Conservation (phyloP, 2,329 filamentous ascomycete species). For the Aspergillus tanneri region DNA sequence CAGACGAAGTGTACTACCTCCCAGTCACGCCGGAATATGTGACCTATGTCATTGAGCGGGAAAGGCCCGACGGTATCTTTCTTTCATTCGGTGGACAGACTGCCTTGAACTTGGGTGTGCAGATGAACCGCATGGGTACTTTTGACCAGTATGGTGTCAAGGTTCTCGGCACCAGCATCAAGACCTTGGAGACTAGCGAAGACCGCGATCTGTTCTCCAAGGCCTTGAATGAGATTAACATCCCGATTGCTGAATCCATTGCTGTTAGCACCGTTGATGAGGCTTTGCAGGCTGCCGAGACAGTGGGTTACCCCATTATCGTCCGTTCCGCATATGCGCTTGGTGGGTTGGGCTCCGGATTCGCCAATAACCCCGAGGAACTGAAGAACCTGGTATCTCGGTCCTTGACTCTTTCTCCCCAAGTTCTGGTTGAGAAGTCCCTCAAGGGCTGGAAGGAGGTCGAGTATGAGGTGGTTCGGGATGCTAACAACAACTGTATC, state of each 20-base stretch:
- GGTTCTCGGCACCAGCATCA: slow-evolving; percentile 91
- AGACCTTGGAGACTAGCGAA: slow-evolving; percentile 90
- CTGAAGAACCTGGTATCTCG: slow-evolving; percentile 89
- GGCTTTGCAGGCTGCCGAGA: slow-evolving; percentile 79
- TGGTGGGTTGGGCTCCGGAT: slow-evolving; percentile 92
- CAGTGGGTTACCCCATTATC: slow-evolving; percentile 94
- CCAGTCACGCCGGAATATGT: slow-evolving; percentile 98
- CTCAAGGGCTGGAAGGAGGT: slow-evolving; percentile 99
- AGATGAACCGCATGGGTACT: slow-evolving; percentile 94
- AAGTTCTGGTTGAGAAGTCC: slow-evolving; percentile 97
- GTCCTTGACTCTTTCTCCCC: slow-evolving; percentile 88
- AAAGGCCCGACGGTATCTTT: slow-evolving; percentile 95
- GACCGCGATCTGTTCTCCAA: slow-evolving; percentile 95
- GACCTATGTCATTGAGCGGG: slow-evolving; percentile 93
- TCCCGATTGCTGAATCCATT: slow-evolving; percentile 94
- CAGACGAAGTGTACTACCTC: slow-evolving; percentile 97
- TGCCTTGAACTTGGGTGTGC: slow-evolving; percentile 90
- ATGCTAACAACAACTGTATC: slow-evolving; percentile 97
- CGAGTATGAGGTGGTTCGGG: slow-evolving; percentile 96
- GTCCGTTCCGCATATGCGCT: slow-evolving; percentile 95
- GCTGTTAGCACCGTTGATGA: slow-evolving; percentile 90
- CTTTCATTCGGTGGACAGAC: slow-evolving; percentile 97
- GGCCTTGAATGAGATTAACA: slow-evolving; percentile 94
- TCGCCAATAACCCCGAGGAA: slow-evolving; percentile 91
- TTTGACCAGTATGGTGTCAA: slow-evolving; percentile 95